Evolutionary conservation across 352 stramenopile genomes (phyloP).

Genomic region (Pythium folliculosum): DNA sequence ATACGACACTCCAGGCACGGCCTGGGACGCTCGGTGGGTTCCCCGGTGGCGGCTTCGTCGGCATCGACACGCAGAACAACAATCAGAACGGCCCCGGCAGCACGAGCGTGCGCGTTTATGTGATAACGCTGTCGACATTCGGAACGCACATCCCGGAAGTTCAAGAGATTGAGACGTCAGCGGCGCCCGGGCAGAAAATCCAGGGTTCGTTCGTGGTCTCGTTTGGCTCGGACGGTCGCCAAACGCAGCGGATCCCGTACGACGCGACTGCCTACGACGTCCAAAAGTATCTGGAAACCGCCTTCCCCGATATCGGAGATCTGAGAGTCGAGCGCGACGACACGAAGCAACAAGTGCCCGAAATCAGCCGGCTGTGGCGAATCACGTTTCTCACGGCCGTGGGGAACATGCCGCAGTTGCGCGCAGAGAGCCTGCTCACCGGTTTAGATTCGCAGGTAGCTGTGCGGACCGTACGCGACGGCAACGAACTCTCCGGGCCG

Average conservation of each 20-base stretch:
- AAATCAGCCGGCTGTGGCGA: constrained; percentile 83
- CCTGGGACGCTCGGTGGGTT: constrained; percentile 94
- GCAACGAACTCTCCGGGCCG: constrained; percentile 85
- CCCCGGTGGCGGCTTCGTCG: constrained; percentile 88
- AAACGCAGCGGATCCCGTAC: constrained; percentile 57
- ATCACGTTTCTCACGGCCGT: constrained; percentile 90
- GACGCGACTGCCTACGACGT: constrained; percentile 73
- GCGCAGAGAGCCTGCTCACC: constrained; percentile 67
- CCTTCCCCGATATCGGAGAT: constrained; percentile 49
- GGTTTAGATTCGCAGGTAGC: constrained; percentile 70
- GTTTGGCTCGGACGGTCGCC: constrained; percentile 26
- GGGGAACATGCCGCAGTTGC: constrained; percentile 79
- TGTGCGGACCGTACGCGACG: constrained; percentile 73
- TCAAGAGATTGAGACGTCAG: constrained; percentile 87
- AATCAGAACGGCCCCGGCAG: constrained; percentile 95
- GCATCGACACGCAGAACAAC: constrained; percentile 60
- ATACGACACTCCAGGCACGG: constrained; percentile 76
- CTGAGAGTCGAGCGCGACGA: constrained; percentile 60
- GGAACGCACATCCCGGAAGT: constrained; percentile 89
- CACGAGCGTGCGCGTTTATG: constrained; percentile 86
- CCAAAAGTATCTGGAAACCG: constrained; percentile 50
- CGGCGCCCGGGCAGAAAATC: constrained; percentile 83
- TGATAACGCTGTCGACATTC: constrained; percentile 91
- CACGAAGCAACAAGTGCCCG: constrained; percentile 47
- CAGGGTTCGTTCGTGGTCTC: constrained; percentile 73